Base-by-base conservation (phyloP, 352 stramenopile genomes). In the Thalassiosira mediterranea region DNA sequence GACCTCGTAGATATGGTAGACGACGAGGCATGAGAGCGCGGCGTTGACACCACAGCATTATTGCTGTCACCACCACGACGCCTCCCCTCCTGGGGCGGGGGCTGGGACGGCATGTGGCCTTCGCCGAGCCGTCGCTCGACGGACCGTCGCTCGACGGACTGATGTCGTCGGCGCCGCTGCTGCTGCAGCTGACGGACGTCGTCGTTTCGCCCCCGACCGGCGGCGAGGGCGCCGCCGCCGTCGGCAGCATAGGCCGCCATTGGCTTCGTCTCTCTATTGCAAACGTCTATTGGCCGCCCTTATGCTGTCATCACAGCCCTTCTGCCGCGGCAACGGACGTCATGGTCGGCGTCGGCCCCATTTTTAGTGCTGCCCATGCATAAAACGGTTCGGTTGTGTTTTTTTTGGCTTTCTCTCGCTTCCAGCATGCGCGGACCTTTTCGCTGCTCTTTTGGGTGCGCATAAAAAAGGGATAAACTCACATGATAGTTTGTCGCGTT, bases 1-100 rank as follows among this genome's bases (percentile, higher is more conserved):
- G 49, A 71, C 19, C 19, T 21, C 37, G 52, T 63, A 4, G 51
- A 59, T n/a, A 37, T 17, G 4, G 51, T 48, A n/a, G 49, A 17
- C 4, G 63, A 34, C 25, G 51, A 32, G 11, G 51, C 42, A 17
- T 8, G 28, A 3, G 44, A 44, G 7, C 19, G 32, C 17, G 42
- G 23, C 15, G 42, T 42, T 28, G 58, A 67, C 21, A 40, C n/a
- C 32, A 23, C n/a, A n/a, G n/a, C n/a, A n/a, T n/a, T n/a, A n/a
- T n/a, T n/a, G n/a, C n/a, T 23, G 31, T 23, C 31, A 17, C 0
- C 54, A 25, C 31, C 28, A n/a, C 54, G n/a, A 19, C 32, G 32
- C 31, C 8, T 26, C 25, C 17, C 32, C 23, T 19, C 47, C 17
- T 1, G 28, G 11, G 15, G 15, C 28, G 42, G 4, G 4, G 17